A percentile compares a stretch with the other conserved stretches of the same genome.
phyloP scores from a whole-genome alignment of 495 filamentous ascomycete genomes.

The Talaromyces borbonicus region DNA sequence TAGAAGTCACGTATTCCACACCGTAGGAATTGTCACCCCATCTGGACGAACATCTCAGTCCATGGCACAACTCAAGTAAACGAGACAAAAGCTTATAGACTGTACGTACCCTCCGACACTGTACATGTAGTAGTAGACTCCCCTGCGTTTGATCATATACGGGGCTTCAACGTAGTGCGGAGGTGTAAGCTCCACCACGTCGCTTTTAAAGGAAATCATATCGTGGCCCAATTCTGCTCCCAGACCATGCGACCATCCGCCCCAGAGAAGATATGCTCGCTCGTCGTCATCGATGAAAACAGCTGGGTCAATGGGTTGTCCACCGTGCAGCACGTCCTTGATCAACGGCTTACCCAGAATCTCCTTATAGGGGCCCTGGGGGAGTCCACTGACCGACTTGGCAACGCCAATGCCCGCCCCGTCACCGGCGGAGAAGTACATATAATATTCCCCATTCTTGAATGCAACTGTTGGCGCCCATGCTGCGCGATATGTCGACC shows the following conservation, averaged over 20 bases:
- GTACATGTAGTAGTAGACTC: constrained; percentile 39
- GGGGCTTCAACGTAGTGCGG: constrained; percentile 33
- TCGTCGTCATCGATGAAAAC: constrained; percentile 35
- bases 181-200: constrained; percentile 30
- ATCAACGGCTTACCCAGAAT: constrained; percentile 33
- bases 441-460: constrained; percentile 30
- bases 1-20: constrained; percentile 35
- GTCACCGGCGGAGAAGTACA: constrained; percentile 40
- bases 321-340: constrained; percentile 27
- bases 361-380: constrained; percentile 34
- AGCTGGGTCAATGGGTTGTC: constrained; percentile 36
- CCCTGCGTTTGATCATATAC: constrained; percentile 34
- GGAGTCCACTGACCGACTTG: constrained; percentile 20
- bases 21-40: constrained; percentile 37
- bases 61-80: not conserved
- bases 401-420: constrained; percentile 39
- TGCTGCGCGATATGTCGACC: constrained; percentile 30
- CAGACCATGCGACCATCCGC: constrained; percentile 33
- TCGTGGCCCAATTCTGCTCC: constrained; percentile 34
- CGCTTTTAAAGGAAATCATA: constrained; percentile 30
- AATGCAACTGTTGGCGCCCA: constrained; percentile 36
- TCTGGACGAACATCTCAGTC: constrained; percentile 8
- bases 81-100: not conserved
- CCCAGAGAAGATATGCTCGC: constrained; percentile 37
- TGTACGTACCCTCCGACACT: constrained; percentile 27